Conservation (phyloP, 331 rosid genomes). For the Prunus yedoensis region DNA sequence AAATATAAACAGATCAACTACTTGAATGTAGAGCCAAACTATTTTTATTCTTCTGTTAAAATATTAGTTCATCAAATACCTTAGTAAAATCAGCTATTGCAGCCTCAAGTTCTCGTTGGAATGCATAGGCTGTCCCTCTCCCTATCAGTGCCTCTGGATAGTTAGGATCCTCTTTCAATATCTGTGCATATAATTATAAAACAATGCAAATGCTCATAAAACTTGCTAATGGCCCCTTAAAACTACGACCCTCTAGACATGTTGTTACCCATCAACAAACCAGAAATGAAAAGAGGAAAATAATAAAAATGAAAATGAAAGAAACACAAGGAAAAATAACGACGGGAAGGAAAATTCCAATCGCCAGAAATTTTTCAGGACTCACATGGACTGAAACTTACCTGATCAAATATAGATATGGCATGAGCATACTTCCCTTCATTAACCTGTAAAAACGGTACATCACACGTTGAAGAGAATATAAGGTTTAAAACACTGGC, state of each 20-base stretch:
- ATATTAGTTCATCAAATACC: constrained; percentile 47
- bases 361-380: constrained; percentile 8
- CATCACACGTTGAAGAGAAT: constrained; percentile 9
- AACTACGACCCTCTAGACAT: neutral
- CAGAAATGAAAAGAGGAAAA: constrained; percentile 9
- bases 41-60: constrained; percentile 18
- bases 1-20: constrained; percentile 25
- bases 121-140: constrained; percentile 94
- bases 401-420: constrained; percentile 87
- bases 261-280: constrained; percentile 12
- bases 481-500: constrained; percentile 4
- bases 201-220: constrained; percentile 17
- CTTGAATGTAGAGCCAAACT: constrained; percentile 7
- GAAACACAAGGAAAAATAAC: constrained; percentile 8
- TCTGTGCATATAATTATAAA: constrained; percentile 47
- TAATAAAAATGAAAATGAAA: constrained; percentile 10
- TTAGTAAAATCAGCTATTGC: constrained; percentile 96
- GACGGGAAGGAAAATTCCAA: constrained; percentile 5
- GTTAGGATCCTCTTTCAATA: constrained; percentile 79
- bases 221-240: neutral
- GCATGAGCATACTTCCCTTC: constrained; percentile 89
- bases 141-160: constrained; percentile 99
- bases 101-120: constrained; percentile 80
- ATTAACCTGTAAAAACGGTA: constrained; percentile 65
- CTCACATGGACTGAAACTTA: constrained; percentile 30